Conservation (phyloP, 1,139 yeast genomes). For the Zygoascus sp. region DNA sequence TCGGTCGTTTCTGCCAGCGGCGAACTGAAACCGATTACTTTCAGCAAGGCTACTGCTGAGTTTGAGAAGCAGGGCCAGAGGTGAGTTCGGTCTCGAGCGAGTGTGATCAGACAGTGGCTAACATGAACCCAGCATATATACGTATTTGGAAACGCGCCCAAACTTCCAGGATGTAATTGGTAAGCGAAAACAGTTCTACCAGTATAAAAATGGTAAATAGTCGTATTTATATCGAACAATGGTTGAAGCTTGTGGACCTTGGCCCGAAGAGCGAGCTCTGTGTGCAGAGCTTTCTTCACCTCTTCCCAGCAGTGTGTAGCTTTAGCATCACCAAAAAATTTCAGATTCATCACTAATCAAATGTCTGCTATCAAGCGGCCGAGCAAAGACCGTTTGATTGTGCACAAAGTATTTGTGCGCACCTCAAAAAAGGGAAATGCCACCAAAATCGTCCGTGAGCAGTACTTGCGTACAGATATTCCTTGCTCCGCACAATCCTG, state of each 20-base stretch:
- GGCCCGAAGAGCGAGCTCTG: neutral
- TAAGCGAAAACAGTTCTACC: conserved; percentile 28
- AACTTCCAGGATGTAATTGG: conserved; percentile 31
- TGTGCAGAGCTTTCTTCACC: neutral
- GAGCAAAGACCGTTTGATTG: conserved; percentile 20
- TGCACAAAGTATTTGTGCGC: conserved; percentile 89
- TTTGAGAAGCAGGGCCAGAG: conserved; percentile 27
- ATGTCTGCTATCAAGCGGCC: conserved; percentile 13
- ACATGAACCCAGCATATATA: conserved; percentile 24
- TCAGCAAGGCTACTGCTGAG: conserved; percentile 28
- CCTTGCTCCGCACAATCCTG: conserved; percentile 83
- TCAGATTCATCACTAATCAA: neutral
- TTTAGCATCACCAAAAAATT: neutral
- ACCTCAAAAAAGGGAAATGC: conserved; percentile 83
- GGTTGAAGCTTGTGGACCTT: no score
- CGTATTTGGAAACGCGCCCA: conserved; percentile 33
- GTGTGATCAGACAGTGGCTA: no score
- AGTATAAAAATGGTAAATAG: conserved; percentile 24
- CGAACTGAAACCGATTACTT: conserved; percentile 29
- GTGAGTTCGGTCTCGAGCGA: no score
- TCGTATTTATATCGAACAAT: no score
- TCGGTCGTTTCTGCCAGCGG: conserved; percentile 24
- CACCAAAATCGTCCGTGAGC: conserved; percentile 87
- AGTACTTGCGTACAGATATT: conserved; percentile 84
- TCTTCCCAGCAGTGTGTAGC: neutral